These are phyloP conservation scores for Fistulifera pelliculosa DNA, from an alignment of 108 stramenopile species.

Conservation along the genomic window DNA sequence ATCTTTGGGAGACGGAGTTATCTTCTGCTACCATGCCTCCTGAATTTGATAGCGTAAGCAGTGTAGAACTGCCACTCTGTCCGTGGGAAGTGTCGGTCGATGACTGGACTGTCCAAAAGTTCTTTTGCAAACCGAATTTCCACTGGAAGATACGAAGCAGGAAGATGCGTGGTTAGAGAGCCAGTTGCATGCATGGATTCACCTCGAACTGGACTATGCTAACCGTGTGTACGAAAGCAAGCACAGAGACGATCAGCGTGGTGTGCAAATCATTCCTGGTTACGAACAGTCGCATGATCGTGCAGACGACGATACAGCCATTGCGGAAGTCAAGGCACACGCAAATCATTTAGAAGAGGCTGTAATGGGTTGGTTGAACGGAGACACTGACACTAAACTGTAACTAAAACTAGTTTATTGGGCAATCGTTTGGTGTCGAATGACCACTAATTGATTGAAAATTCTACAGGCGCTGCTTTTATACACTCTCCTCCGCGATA, in stretches of 20 bases:
- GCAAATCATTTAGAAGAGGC: no score
- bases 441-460: no score
- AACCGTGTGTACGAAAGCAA: slow-evolving; percentile 54
- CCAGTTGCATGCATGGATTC: background rate
- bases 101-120: slow-evolving; percentile 49
- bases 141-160: slow-evolving; percentile 11
- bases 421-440: no score
- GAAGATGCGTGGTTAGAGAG: slow-evolving; percentile 13
- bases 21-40: background rate
- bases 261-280: slow-evolving; percentile 64
- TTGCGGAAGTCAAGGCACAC: slow-evolving; percentile 6
- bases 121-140: slow-evolving; percentile 47
- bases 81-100: slow-evolving; percentile 58
- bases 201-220: slow-evolving; percentile 60
- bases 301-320: slow-evolving; percentile 61
- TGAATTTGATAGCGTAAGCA: slow-evolving; percentile 1
- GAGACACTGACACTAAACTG: no score
- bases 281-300: slow-evolving; percentile 44
- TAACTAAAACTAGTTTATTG: no score
- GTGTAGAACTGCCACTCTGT: slow-evolving; percentile 34
- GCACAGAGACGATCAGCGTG: slow-evolving; percentile 69
- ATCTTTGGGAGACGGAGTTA: slow-evolving; percentile 1
- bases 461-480: background rate
- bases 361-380: no score
- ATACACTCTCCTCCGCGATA: slow-evolving; percentile 1